These are phyloP conservation scores for Cladophialophora exuberans DNA, from an alignment of 2,329 filamentous ascomycete species.

Conservation along the genomic window DNA sequence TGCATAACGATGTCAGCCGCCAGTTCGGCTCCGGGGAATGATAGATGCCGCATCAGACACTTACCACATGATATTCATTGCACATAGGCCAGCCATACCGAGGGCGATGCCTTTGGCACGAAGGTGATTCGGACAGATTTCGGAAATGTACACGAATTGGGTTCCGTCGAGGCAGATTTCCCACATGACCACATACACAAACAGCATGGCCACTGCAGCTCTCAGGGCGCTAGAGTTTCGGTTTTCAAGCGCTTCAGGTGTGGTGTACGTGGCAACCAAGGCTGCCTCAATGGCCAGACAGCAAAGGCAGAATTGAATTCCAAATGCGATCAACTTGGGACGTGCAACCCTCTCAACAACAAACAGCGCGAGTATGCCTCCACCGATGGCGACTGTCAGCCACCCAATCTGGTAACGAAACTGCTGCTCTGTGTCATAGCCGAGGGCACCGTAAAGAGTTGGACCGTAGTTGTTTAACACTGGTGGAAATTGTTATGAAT, in stretches of 20 bases:
- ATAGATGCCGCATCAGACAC: too few species aligned
- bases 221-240: conserved; percentile 15
- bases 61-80: conserved; percentile 17
- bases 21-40: too few species aligned
- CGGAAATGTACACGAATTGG: conserved; percentile 12
- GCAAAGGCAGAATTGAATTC: conserved; percentile 16
- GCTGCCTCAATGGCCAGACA: conserved; percentile 13
- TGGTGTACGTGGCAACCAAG: conserved; percentile 21
- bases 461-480: conserved; percentile 24
- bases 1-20: too few species aligned
- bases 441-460: conserved; percentile 15
- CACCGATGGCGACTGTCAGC: conserved; percentile 14
- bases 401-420: conserved; percentile 20
- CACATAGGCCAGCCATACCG: conserved; percentile 3
- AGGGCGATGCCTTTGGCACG: conserved; percentile 17
- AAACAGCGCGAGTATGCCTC: conserved; percentile 4
- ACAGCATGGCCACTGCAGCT: conserved; percentile 64
- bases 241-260: not conserved
- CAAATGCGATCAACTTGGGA: conserved; percentile 33
- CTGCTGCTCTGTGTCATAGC: conserved; percentile 16
- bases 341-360: conserved; percentile 24
- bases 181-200: conserved; percentile 5
- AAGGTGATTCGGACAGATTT: conserved; percentile 21
- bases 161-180: conserved; percentile 7
- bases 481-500: not conserved